Base-by-base conservation (phyloP, 129 eudicot genomes). In the Pulicaria dysenterica region DNA sequence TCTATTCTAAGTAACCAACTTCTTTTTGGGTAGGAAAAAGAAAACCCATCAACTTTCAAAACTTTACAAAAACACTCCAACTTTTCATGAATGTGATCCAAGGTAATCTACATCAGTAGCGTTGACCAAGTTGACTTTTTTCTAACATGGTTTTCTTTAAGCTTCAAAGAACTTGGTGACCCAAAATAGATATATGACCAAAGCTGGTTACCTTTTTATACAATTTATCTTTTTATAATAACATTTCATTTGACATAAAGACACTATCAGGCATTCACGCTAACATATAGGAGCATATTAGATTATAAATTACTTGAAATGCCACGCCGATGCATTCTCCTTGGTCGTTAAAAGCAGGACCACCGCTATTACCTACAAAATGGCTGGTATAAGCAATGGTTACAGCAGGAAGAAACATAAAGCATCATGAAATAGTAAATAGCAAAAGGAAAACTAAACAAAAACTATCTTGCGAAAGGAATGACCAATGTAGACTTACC, bases 261-360 rank as follows among this genome's bases (percentile, higher is more conserved):
- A 73, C 45, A 39, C 44, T 73, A 16, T 11, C 72, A 15, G 48
- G 31, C n/a, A n/a, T n/a, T n/a, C n/a, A n/a, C n/a, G n/a, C 12
- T 73, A 50, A 41, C 53, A 17, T 50, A 73, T 45, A 46, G 41
- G 41, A 66, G 67, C 46, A 58, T 64, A 39, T 53, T 73, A 11
- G 64, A 70, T 63, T 58, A 63, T 73, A 40, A 66, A 70, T 62
- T 86, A 94, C 98, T 97, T 94, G 98, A 86, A 94, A 94, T 41
- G 98, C 98, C 69, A 94, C 97, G 6, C 98, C 98, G 14, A 94
- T 88, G 86, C 98, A 94, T 60, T 94, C 96, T 73, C 98, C 98
- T 77, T 83, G 86, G 76, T 85, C 96, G 43, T 94, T 94, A 82
- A 94, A 94, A 55, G 98, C 98, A 82, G 98, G 98, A 39, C 98